Evolutionary conservation across 2,329 filamentous ascomycete species (phyloP).

Genomic region (Chaetomium olivaceum): DNA sequence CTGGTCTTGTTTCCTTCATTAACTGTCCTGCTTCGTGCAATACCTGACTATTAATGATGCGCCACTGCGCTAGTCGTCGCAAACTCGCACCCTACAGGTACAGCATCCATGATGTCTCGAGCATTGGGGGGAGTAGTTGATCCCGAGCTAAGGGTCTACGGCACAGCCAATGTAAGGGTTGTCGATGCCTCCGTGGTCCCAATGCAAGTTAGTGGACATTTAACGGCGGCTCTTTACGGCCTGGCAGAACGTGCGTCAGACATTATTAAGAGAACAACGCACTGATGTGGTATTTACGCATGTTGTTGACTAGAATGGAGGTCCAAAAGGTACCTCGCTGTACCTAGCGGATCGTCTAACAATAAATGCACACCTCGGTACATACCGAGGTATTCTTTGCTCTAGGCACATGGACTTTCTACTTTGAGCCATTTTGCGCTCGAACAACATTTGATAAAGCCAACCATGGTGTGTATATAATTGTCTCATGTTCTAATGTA

Average conservation of each 20-base stretch:
- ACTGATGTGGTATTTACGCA: background rate
- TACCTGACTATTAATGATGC: too few relatives aligned
- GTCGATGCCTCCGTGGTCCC: conserved; percentile 47
- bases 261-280: conserved; percentile 11
- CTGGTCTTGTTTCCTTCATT: background rate
- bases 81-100: conserved; percentile 42
- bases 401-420: too few relatives aligned
- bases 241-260: conserved; percentile 45
- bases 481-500: background rate
- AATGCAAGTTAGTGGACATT: conserved; percentile 41
- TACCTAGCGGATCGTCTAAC: background rate
- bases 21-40: background rate
- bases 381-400: too few relatives aligned
- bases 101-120: conserved; percentile 43
- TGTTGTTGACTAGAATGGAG: background rate
- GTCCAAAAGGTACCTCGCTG: background rate
- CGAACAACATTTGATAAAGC: too few relatives aligned
- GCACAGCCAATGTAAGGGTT: conserved; percentile 45
- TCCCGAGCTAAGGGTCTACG: conserved; percentile 43
- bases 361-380: background rate
- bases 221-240: conserved; percentile 50
- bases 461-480: too few relatives aligned
- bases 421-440: too few relatives aligned
- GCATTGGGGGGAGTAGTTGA: conserved; percentile 47
- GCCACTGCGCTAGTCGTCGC: background rate